phyloP scores from a whole-genome alignment of 805 yeast species.

The Pichia pseudocactophila region DNA sequence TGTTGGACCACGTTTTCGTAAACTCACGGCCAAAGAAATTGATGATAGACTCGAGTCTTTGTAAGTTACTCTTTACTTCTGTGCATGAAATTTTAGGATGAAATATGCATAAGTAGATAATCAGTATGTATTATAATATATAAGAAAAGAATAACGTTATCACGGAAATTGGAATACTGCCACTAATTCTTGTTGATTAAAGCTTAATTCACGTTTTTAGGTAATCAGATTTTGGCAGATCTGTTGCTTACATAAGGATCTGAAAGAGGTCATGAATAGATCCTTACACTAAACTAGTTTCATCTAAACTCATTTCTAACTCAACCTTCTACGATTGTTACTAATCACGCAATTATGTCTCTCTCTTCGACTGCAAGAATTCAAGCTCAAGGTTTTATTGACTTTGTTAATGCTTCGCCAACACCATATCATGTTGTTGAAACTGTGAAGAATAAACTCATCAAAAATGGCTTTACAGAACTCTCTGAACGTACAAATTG shows the following conservation, averaged over 20 bases:
- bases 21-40: slow-evolving; percentile 81
- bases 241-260: no score
- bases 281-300: no score
- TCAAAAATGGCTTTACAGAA: slow-evolving; percentile 60
- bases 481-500: slow-evolving; percentile 65
- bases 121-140: neutral
- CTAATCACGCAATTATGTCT: slow-evolving; percentile 13
- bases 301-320: no score
- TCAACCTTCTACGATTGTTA: no score
- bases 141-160: no score
- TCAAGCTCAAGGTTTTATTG: slow-evolving; percentile 54
- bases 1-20: slow-evolving; percentile 86
- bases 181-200: no score
- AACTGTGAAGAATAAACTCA: slow-evolving; percentile 46
- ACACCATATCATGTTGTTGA: slow-evolving; percentile 92
- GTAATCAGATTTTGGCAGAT: no score
- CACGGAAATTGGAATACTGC: no score
- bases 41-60: slow-evolving; percentile 92
- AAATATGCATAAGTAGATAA: neutral
- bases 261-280: no score
- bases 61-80: slow-evolving; percentile 27
- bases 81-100: neutral
- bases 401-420: slow-evolving; percentile 77
- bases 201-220: no score
- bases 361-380: neutral